Conservation (phyloP, 2,329 filamentous ascomycete genomes). For the Coniochaeta ligniaria region DNA sequence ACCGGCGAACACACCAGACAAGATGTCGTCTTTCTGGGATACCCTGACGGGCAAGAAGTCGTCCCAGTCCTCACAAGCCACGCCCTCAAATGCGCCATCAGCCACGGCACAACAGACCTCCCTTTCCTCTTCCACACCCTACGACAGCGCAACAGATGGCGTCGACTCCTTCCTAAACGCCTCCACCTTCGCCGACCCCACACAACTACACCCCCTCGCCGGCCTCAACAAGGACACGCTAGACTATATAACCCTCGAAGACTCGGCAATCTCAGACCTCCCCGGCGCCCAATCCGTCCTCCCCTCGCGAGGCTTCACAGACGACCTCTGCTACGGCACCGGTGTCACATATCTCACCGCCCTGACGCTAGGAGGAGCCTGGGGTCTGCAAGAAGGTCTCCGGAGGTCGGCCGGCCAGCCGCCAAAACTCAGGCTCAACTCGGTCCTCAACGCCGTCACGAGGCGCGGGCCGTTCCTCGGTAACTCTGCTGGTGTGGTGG, state of each 20-base stretch:
- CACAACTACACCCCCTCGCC: conserved; percentile 84
- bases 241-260: conserved; percentile 92
- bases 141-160: conserved; percentile 58
- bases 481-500: conserved; percentile 91
- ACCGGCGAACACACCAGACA: neutral
- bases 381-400: conserved; percentile 88
- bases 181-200: conserved; percentile 74
- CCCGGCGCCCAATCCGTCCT: conserved; percentile 82
- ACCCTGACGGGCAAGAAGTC: conserved; percentile 54
- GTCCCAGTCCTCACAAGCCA: conserved; percentile 33
- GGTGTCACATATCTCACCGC: conserved; percentile 91
- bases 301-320: conserved; percentile 93
- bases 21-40: conserved; percentile 38
- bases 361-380: conserved; percentile 76
- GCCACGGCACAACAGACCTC: conserved; percentile 28
- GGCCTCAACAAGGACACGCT: conserved; percentile 88
- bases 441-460: conserved; percentile 89
- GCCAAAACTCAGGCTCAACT: conserved; percentile 88
- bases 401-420: conserved; percentile 68
- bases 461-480: conserved; percentile 89
- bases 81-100: conserved; percentile 31
- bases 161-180: conserved; percentile 79
- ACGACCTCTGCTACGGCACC: conserved; percentile 96
- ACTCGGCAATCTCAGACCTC: conserved; percentile 78
- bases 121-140: conserved; percentile 53